Evolutionary conservation across 306 rosid genomes (phyloP).

Genomic region (Cercis canadensis): DNA sequence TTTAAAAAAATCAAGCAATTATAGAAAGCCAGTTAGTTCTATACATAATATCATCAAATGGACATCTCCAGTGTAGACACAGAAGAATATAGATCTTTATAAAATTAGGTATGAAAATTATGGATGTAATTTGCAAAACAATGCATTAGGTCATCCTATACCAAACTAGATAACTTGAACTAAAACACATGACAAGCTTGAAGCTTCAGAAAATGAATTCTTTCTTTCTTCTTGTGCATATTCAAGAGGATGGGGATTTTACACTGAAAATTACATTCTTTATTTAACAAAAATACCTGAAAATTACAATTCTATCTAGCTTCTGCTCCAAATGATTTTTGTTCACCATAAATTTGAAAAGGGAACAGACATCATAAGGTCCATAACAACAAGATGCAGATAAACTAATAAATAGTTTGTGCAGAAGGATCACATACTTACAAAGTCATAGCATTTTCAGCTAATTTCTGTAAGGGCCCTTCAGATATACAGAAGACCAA

Average conservation of each 20-base stretch:
- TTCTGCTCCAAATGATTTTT: slow-evolving; percentile 40
- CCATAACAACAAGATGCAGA: slow-evolving; percentile 27
- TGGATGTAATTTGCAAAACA: background rate
- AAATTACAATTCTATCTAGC: slow-evolving; percentile 34
- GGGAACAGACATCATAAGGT: slow-evolving; percentile 24
- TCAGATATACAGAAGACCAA: slow-evolving; percentile 47
- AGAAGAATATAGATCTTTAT: background rate
- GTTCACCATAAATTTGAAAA: slow-evolving; percentile 26
- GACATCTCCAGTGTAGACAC: slow-evolving; percentile 6
- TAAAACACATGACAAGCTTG: background rate
- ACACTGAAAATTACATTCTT: background rate
- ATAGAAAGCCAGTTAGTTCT: slow-evolving; percentile 10
- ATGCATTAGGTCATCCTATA: slow-evolving; percentile 16
- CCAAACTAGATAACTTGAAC: background rate
- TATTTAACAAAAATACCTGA: slow-evolving; percentile 11
- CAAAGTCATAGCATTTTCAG: slow-evolving; percentile 45
- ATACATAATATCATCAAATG: slow-evolving; percentile 9
- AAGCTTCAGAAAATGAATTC: background rate
- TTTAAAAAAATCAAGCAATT: slow-evolving; percentile 34
- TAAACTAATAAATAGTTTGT: slow-evolving; percentile 11
- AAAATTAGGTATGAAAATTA: slow-evolving; percentile 23
- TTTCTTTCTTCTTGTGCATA: background rate
- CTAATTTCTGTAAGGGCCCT: slow-evolving; percentile 46
- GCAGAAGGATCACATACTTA: slow-evolving; percentile 45
- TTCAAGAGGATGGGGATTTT: slow-evolving; percentile 29